Evolutionary conservation across 2,329 filamentous ascomycete species (phyloP), one percentile per base, ranked within the genome.

Genomic region (Nigrospora osmanthi): DNA sequence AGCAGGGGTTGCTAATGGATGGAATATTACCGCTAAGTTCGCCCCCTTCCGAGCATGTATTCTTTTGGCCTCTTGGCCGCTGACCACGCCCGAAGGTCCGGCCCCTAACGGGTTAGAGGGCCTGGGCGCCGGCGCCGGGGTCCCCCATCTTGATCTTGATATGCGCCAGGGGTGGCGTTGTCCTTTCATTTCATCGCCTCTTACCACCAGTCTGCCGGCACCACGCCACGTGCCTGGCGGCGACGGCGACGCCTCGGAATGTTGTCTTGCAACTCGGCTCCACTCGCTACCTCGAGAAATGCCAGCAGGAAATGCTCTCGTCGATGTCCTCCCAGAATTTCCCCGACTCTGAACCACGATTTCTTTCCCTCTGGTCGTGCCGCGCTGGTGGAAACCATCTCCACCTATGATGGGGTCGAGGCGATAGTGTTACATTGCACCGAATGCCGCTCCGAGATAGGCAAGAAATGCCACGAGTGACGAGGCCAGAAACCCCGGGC

Each of bases 381-480:
- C 23, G 10, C 6, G 5, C 5, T 28, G 23, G 23, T 10, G 23
- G 23, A 28, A 28, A 28, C 5, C 7, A 10, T 28, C 23, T 28
- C 23, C 23, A 28, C 23, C 23, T 28, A 28, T 28, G 23, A 28
- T 28, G 23, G 23, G 9, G 23, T 28, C 23, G 23, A 28, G 23
- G 23, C 4, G 4, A 28, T 10, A 28, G 23, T 10, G 39, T 34
- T 11, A 33, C 39, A 41, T 23, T 41, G n/a, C 12, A 31, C 39
- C 39, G 19, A 41, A 33, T 19, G 16, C 15, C 39, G 39, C 31
- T 19, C 31, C 39, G 16, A 34, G 31, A 11, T 11, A 41, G 16
- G 31, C 6, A n/a, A 34, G 13, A 41, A 41, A 41, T 19, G 31
- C 39, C 39, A 41, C 39, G 39, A 41, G 39, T 41, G 12, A 41